Conservation (phyloP, 2,329 filamentous ascomycete species). For the Penicillium expansum region DNA sequence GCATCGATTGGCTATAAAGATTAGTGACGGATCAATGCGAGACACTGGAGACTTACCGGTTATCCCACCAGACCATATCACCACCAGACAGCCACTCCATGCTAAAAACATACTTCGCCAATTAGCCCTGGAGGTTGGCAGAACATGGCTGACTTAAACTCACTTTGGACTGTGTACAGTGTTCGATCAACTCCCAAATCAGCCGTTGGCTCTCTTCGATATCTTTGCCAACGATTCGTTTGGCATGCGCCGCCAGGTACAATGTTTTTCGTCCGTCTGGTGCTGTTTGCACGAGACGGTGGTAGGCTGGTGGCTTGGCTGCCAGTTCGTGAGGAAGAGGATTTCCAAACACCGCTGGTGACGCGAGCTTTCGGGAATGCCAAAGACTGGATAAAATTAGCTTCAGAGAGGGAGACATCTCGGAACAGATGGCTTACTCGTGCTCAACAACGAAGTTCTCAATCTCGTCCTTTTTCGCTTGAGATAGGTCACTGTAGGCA, state of each 20-base stretch:
- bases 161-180: not conserved
- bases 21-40: not conserved
- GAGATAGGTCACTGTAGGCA: not conserved
- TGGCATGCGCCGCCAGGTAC: not conserved
- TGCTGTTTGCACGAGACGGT: not conserved
- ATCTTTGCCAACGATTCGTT: not conserved
- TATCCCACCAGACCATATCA: not conserved
- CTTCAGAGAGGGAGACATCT: not conserved
- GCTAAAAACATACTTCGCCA: not conserved
- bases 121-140: not conserved
- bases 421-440: not conserved
- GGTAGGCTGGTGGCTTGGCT: not conserved
- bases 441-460: not conserved
- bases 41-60: not conserved
- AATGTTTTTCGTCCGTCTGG: not conserved
- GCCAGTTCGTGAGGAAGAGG: not conserved
- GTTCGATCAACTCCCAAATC: not conserved
- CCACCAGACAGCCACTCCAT: not conserved
- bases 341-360: not conserved
- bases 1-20: not conserved
- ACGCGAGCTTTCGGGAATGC: not conserved
- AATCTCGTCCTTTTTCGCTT: not conserved
- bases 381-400: not conserved
- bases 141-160: not conserved
- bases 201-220: not conserved